Base-by-base conservation (phyloP, 192 early-diverging fungal genomes). In the Paraglomus occultum region DNA sequence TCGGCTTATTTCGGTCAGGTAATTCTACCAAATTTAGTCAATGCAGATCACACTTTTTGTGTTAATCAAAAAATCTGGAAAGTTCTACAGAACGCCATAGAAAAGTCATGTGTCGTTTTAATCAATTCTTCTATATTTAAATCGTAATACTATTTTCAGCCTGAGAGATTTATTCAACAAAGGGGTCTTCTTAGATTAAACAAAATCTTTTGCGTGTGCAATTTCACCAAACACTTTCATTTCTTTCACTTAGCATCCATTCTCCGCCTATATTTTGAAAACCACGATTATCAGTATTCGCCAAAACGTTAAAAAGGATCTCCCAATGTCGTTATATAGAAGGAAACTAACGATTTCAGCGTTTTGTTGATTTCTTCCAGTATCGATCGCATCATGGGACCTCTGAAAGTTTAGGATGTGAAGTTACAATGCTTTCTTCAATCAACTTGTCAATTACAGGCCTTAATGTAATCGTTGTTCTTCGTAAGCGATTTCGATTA, bases 311-410 rank as follows among this genome's bases (percentile, higher is more conserved):
- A 31, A 31, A 31, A 31, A 31, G 31, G 31, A 64, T 64, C 49
- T 64, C 18, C 46, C 62, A 64, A 48, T 64, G 18, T 23, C 18
- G 62, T 20, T 64, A 45, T 64, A 64, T 48, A 48, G 62, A 39
- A 47, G 62, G 18, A n/a, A 48, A 64, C 31, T 46, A 64, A 64
- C 20, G 46, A 64, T 64, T 64, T 64, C 10, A 64, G 62, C 5
- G 15, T 17, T 64, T 64, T 64, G 62, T 64, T 64, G 49, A 64
- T 64, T 64, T 64, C 62, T 64, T 64, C 62, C 6, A 64, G 62
- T 64, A 63, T 63, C 49, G 61, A 64, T 64, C 49, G 62, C n/a
- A 39, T 48, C 45, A 20, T 64, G 62, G 31, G 45, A 64, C n/a
- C 45, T 64, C 18, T 45, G 45, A 47, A 64, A 64, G 45, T 48